Evolutionary conservation across 345 rosid genomes (phyloP), one percentile per base, ranked within the genome.

Genomic region (Alliaria petiolata): DNA sequence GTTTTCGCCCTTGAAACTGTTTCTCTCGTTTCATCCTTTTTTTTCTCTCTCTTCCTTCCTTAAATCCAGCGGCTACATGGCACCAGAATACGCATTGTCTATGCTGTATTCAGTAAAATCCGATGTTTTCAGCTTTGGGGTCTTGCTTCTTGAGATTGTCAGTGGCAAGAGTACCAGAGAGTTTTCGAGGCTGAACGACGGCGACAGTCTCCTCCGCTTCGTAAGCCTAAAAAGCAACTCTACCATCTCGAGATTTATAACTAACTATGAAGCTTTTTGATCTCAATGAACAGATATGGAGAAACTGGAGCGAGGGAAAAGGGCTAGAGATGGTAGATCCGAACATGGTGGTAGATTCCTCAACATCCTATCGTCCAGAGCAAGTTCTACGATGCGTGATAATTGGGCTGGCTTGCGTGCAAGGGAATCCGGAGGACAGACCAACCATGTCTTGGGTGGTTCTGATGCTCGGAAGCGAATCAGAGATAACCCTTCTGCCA

Each of bases 251-350:
- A 11, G 1, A 36, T 15, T 1, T 1, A 6, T n/a, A 17, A 44
- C 17, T 15, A n/a, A 4, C 17, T 3, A 43, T 43, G n/a, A n/a
- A n/a, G n/a, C 17, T n/a, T n/a, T 44, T 2, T 44, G 49, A 2
- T n/a, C n/a, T n/a, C n/a, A n/a, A n/a, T n/a, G 2, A 40, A 53
- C 74, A 85, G 84, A 80, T 76, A 5, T 83, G 86, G 87, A 69
- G 71, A 12, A 58, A 60, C 19, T 84, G 82, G 83, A 77, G 63
- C n/a, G 63, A 82, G 12, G 77, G 80, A 9, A 67, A 76, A 43
- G 83, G 73, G 12, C 31, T 74, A 72, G 64, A 83, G 35, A 57
- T 84, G 17, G 8, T 84, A 40, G 87, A 86, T 58, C 77, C 83
- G 10, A 35, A 65, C 42, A 6, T 84, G 25, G 25, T n/a, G n/a